A percentile compares a stretch with the other conserved stretches of the same genome.
phyloP scores from a whole-genome alignment of 2,329 filamentous ascomycete genomes.

The Knufia petricola region DNA sequence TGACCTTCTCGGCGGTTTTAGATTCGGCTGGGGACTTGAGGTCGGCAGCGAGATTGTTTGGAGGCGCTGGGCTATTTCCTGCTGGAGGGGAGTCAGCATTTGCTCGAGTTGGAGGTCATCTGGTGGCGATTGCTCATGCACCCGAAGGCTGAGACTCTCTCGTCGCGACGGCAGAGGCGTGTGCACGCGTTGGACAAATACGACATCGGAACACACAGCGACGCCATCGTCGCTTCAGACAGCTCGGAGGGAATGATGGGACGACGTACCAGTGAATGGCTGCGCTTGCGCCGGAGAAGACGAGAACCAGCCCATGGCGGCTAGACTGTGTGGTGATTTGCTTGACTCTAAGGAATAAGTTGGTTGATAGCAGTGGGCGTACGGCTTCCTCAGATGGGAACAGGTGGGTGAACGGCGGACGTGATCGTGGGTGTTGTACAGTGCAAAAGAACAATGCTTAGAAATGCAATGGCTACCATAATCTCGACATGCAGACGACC shows the following conservation, averaged over 20 bases:
- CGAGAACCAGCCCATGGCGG: conserved; percentile 7
- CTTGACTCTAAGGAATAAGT: too few species aligned
- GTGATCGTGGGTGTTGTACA: not conserved
- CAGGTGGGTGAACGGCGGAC: not conserved
- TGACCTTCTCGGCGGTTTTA: conserved; percentile 5
- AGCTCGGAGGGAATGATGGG: not conserved
- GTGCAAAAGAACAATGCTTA: conserved; percentile 3
- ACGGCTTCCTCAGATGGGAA: too few species aligned
- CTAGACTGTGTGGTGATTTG: not conserved
- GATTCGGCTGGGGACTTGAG: conserved; percentile 10
- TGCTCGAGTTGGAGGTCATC: too few species aligned
- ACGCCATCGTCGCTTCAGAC: not conserved
- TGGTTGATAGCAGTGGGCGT: too few species aligned
- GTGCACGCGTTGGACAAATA: too few species aligned
- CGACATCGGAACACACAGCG: not conserved
- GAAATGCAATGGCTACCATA: not conserved
- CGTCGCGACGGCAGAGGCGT: too few species aligned
- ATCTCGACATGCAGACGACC: not conserved
- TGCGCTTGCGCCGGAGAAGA: not conserved
- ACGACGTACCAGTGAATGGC: conserved; percentile 5
- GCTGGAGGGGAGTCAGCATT: not conserved
- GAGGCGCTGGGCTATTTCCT: not conserved
- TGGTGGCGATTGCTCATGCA: too few species aligned
- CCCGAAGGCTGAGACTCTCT: too few species aligned
- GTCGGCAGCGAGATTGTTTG: conserved; percentile 12